Percentiles rank a stretch among this genome's conserved stretches.
phyloP scores from a whole-genome alignment of 2,329 filamentous ascomycete genomes.

The Penicillium sp. region DNA sequence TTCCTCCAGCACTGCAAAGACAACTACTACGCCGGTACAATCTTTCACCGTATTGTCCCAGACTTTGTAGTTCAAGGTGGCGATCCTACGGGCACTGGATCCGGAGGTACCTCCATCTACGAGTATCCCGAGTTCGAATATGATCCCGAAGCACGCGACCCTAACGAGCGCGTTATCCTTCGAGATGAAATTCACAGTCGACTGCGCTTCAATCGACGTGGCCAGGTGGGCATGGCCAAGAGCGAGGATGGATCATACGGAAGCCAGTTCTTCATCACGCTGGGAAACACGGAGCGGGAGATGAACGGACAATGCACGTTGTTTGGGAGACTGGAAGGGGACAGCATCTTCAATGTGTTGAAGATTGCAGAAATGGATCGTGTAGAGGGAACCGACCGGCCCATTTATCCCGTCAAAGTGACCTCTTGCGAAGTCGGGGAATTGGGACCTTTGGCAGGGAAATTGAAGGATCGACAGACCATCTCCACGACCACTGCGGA shows the following conservation, averaged over 20 bases:
- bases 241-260: conserved; percentile 67
- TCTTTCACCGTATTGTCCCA: conserved; percentile 88
- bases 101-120: conserved; percentile 87
- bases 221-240: conserved; percentile 94
- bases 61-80: conserved; percentile 93
- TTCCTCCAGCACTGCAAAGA: conserved; percentile 93
- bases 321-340: conserved; percentile 85
- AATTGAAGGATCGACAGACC: conserved; percentile 39
- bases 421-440: conserved; percentile 42
- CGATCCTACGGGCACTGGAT: conserved; percentile 86
- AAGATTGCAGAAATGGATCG: conserved; percentile 89
- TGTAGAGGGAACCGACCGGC: conserved; percentile 70
- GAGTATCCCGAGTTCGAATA: conserved; percentile 60
- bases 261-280: conserved; percentile 94
- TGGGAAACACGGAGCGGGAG: conserved; percentile 73
- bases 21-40: conserved; percentile 88
- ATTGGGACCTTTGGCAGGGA: conserved; percentile 41
- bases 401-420: conserved; percentile 78
- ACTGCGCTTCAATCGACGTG: conserved; percentile 85
- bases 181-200: conserved; percentile 88
- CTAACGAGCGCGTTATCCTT: conserved; percentile 56
- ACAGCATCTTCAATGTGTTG: conserved; percentile 92
- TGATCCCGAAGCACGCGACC: conserved; percentile 46
- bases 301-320: conserved; percentile 85
- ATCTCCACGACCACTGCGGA: conserved; percentile 25